Evolutionary conservation across 2,329 filamentous ascomycete species (phyloP).

Genomic region (Xylaria sp.): DNA sequence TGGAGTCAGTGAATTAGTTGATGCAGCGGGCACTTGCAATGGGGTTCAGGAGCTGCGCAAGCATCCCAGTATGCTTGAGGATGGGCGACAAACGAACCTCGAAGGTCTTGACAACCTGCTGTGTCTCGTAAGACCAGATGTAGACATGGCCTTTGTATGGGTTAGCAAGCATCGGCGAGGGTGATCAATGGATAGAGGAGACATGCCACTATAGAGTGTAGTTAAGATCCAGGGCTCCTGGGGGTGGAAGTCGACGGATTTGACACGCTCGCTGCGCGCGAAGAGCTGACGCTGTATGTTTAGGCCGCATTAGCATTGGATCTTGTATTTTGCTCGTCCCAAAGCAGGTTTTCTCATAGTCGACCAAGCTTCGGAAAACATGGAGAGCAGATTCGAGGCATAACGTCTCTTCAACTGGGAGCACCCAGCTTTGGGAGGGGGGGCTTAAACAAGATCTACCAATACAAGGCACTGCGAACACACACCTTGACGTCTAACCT

Average conservation of each 20-base stretch:
- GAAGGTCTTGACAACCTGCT: conserved; percentile 97
- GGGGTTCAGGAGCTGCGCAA: neutral
- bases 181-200: neutral
- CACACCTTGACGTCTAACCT: conserved; percentile 42
- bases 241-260: conserved; percentile 94
- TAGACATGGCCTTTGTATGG: conserved; percentile 82
- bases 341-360: neutral
- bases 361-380: neutral
- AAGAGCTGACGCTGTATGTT: conserved; percentile 74
- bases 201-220: conserved; percentile 89
- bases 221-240: conserved; percentile 97
- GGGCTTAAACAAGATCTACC: neutral
- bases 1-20: neutral
- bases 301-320: conserved; percentile 21
- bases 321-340: neutral
- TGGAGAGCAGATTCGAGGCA: neutral
- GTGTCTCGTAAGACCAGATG: conserved; percentile 98
- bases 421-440: neutral
- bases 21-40: neutral
- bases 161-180: conserved; percentile 25
- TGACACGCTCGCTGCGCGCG: conserved; percentile 92
- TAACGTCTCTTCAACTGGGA: neutral
- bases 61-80: neutral
- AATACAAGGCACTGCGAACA: conserved; percentile 3
- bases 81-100: conserved; percentile 52